A percentile compares a stretch with the other conserved stretches of the same genome.
Evolutionary conservation across 257 asterid species (phyloP).

Genomic region (Ehretia macrophylla): DNA sequence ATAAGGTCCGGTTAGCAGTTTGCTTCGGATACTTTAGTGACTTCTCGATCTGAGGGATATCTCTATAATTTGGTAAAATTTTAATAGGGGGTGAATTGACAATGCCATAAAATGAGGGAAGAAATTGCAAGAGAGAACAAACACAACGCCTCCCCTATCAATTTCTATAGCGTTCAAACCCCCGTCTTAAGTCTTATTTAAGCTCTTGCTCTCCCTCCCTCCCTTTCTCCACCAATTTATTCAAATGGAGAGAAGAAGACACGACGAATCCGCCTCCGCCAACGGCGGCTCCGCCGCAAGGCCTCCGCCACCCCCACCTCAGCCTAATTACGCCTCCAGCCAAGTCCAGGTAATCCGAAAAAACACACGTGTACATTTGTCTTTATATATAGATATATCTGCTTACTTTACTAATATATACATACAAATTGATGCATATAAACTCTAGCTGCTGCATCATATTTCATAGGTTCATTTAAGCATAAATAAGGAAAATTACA

Average conservation of each 20-base stretch:
- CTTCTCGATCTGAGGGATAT: too few species aligned
- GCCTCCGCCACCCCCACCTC: conserved; percentile 18
- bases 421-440: too few species aligned
- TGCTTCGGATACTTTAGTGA: too few species aligned
- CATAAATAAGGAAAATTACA: too few species aligned
- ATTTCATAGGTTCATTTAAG: not conserved
- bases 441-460: not conserved
- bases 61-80: too few species aligned
- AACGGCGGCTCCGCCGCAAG: conserved; percentile 20
- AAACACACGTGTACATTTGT: not conserved
- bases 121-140: not conserved
- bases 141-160: not conserved
- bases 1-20: too few species aligned
- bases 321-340: conserved; percentile 42
- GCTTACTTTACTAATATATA: not conserved
- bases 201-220: not conserved
- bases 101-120: too few species aligned
- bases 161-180: not conserved
- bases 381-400: not conserved
- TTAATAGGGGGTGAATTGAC: too few species aligned
- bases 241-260: conserved; percentile 43
- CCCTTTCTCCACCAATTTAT: not conserved
- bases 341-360: conserved; percentile 25
- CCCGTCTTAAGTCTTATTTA: not conserved
- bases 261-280: conserved; percentile 35